phyloP scores from a whole-genome alignment of 176 grass and related monocot genomes.

The Oryza meridionalis region DNA sequence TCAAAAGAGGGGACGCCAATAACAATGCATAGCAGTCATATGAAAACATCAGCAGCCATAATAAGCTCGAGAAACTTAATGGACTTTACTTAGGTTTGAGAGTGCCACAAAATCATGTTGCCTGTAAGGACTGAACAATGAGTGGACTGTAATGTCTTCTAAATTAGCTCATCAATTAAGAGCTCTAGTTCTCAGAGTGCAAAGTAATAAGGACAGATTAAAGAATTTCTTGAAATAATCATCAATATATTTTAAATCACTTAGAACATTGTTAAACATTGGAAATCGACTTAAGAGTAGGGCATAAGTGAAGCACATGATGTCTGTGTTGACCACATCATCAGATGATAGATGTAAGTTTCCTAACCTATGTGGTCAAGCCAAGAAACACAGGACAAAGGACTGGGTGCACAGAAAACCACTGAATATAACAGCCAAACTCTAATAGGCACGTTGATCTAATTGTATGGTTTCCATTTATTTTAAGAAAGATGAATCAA shows the following conservation, averaged over 20 bases:
- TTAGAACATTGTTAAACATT: neutral
- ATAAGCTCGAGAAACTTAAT: neutral
- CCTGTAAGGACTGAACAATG: neutral
- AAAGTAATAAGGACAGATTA: slow-evolving; percentile 2
- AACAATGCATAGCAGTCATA: no score
- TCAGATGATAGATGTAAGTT: slow-evolving; percentile 8
- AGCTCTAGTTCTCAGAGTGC: neutral
- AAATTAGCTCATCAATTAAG: neutral
- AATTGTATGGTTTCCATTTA: slow-evolving; percentile 18
- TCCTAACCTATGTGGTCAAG: neutral
- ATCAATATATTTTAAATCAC: slow-evolving; percentile 8
- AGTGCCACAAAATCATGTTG: slow-evolving; percentile 1
- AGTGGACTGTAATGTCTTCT: neutral
- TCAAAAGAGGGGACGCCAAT: neutral
- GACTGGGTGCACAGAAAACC: slow-evolving; percentile 10
- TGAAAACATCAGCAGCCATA: no score
- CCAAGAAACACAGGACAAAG: neutral
- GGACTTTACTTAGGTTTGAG: slow-evolving; percentile 1
- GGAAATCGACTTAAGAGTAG: slow-evolving; percentile 20
- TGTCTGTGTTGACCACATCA: slow-evolving; percentile 1
- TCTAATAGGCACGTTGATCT: neutral
- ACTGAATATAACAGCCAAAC: neutral
- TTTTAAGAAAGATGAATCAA: neutral
- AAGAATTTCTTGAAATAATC: neutral
- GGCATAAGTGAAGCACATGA: slow-evolving; percentile 2